Percentiles rank a stretch among this genome's conserved stretches.
phyloP scores from a whole-genome alignment of 345 rosid genomes.

The Eutrema yunnanense region DNA sequence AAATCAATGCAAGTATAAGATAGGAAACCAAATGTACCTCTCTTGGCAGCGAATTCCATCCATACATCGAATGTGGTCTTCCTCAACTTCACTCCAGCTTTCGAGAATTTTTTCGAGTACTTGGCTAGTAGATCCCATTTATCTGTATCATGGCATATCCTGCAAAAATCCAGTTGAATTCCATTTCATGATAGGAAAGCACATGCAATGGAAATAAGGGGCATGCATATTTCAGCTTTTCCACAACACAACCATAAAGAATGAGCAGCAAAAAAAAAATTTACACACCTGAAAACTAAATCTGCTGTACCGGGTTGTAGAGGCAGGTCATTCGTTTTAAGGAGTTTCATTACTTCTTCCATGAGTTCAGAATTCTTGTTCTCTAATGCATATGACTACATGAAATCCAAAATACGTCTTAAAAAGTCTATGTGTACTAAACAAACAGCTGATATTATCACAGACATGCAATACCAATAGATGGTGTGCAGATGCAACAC shows the following conservation, averaged over 20 bases:
- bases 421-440: not conserved
- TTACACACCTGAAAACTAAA: conserved; percentile 62
- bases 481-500: conserved; percentile 68
- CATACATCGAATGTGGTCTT: conserved; percentile 59
- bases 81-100: conserved; percentile 66
- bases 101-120: conserved; percentile 55
- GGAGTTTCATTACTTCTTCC: conserved; percentile 63
- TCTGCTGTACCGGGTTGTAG: conserved; percentile 82
- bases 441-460: not conserved
- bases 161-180: conserved; percentile 32
- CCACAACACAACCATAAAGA: not conserved
- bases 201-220: not conserved
- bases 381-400: conserved; percentile 61
- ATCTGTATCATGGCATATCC: conserved; percentile 59
- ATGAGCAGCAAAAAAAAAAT: not conserved
- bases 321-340: conserved; percentile 51
- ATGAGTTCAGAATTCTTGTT: conserved; percentile 49
- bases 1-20: not conserved
- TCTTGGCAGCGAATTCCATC: conserved; percentile 78
- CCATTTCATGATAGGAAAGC: not conserved
- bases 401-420: not conserved
- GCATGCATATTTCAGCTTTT: not conserved
- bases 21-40: conserved; percentile 35
- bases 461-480: conserved; percentile 49
- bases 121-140: conserved; percentile 62